A percentile compares a stretch with the other conserved stretches of the same genome.
These are phyloP conservation scores for Fusarium agapanthi DNA, from an alignment of 2,329 filamentous ascomycete genomes.

Conservation along the genomic window DNA sequence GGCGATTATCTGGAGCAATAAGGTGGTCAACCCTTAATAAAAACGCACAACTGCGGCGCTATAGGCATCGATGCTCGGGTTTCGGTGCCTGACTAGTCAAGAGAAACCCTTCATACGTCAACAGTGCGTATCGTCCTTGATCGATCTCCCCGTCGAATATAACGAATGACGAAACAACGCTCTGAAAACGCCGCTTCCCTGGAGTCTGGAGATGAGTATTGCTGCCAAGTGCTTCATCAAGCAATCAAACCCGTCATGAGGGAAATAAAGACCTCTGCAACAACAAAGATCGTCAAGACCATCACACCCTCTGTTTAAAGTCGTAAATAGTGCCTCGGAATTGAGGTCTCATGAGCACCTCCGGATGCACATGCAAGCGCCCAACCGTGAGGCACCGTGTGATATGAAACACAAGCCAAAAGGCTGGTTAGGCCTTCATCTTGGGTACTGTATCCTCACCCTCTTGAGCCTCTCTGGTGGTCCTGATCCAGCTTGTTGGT, in stretches of 20 bases:
- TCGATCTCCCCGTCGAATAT: slow-evolving; percentile 7
- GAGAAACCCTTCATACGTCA: slow-evolving; percentile 30
- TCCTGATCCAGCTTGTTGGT: slow-evolving; percentile 3
- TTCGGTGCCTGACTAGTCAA: slow-evolving; percentile 37
- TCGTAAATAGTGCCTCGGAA: slow-evolving; percentile 29
- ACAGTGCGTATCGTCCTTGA: slow-evolving; percentile 16
- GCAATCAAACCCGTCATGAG: slow-evolving; percentile 7
- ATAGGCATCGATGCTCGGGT: slow-evolving; percentile 25
- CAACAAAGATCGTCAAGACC: slow-evolving; percentile 13
- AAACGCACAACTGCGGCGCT: slow-evolving; percentile 25
- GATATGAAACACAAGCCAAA: slow-evolving; percentile 2
- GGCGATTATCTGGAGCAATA: slow-evolving; percentile 22
- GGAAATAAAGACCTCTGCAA: slow-evolving; percentile 11
- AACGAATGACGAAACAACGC: slow-evolving; percentile 28
- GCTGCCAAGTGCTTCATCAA: slow-evolving; percentile 11
- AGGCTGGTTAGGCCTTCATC: background rate
- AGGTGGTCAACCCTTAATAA: slow-evolving; percentile 18
- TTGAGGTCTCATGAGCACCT: slow-evolving; percentile 36
- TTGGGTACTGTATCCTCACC: background rate
- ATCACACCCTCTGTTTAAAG: slow-evolving; percentile 24
- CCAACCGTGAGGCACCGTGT: slow-evolving; percentile 10
- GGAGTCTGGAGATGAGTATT: background rate
- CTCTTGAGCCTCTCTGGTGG: slow-evolving; percentile 5
- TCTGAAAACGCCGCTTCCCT: slow-evolving; percentile 3
- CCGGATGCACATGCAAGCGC: slow-evolving; percentile 34